phyloP scores from a whole-genome alignment of 2,329 filamentous ascomycete species.

The Calonectria pauciramosa region DNA sequence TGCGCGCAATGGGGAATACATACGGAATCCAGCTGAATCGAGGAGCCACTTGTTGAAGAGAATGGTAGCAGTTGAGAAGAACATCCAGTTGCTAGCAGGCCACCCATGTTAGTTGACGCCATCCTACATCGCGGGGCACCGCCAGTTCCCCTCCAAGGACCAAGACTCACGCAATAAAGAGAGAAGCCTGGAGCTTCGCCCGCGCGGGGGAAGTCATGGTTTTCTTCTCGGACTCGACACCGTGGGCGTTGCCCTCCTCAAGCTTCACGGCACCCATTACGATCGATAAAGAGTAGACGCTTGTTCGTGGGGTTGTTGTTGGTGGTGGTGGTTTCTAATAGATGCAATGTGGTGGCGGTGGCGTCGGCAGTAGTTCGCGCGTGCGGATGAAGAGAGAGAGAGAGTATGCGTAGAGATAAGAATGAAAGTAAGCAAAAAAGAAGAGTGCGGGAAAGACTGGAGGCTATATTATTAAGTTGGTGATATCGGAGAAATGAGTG shows the following conservation, averaged over 20 bases:
- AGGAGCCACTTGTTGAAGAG: slow-evolving; percentile 95
- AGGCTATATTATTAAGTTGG: neutral
- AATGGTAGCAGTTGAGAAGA: slow-evolving; percentile 86
- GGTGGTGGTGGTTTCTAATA: neutral
- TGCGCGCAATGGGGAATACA: slow-evolving; percentile 51
- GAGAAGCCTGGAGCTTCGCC: slow-evolving; percentile 15
- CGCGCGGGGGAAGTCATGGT: neutral
- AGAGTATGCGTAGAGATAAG: neutral
- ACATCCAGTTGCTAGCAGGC: slow-evolving; percentile 77
- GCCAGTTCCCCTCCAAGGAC: neutral
- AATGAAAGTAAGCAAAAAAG: neutral
- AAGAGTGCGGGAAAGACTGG: neutral
- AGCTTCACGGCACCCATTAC: neutral
- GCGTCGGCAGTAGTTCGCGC: neutral
- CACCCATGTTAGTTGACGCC: slow-evolving; percentile 4
- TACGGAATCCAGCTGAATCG: slow-evolving; percentile 80
- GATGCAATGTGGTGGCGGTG: neutral
- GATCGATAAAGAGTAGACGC: neutral
- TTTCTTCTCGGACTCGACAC: neutral
- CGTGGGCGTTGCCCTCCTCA: neutral
- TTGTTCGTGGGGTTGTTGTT: neutral
- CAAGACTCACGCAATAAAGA: slow-evolving; percentile 18
- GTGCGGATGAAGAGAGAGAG: neutral
- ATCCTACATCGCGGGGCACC: neutral
- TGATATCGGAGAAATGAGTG: neutral